These are phyloP conservation scores for Ilex paraguariensis DNA, from an alignment of 305 asterid species.

Conservation along the genomic window DNA sequence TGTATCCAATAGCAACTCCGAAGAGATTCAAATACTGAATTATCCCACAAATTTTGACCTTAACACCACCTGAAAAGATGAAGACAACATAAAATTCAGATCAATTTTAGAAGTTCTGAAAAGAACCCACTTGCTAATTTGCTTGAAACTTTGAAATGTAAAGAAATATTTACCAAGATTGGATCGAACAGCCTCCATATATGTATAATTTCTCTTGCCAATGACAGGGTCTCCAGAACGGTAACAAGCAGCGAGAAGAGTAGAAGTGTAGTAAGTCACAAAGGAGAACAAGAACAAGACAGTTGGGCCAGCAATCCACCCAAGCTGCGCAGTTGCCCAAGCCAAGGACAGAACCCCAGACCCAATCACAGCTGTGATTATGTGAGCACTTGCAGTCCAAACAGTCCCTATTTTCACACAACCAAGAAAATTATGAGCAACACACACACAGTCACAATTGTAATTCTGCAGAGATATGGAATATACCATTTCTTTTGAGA, in stretches of 20 bases:
- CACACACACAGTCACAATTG: neutral
- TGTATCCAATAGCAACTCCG: conserved; percentile 90
- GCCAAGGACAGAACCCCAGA: conserved; percentile 92
- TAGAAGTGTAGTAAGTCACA: conserved; percentile 84
- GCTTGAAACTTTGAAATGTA: neutral
- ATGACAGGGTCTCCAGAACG: conserved; percentile 60
- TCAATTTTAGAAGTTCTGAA: neutral
- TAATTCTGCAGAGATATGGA: neutral
- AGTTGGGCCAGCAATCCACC: conserved; percentile 92
- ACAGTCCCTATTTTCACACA: conserved; percentile 39
- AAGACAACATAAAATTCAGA: conserved; percentile 7
- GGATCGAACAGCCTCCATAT: conserved; percentile 84
- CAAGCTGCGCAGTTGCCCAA: conserved; percentile 92
- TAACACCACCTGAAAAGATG: conserved; percentile 54
- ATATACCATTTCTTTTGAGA: conserved; percentile 71
- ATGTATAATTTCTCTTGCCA: conserved; percentile 87
- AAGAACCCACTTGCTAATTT: neutral
- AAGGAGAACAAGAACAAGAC: conserved; percentile 74
- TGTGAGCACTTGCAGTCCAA: conserved; percentile 97
- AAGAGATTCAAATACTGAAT: conserved; percentile 85
- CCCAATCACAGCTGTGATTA: conserved; percentile 90
- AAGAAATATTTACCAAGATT: conserved; percentile 49
- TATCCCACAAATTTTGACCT: conserved; percentile 84
- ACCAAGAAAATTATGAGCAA: neutral
- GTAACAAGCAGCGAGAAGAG: conserved; percentile 75